These are phyloP conservation scores for Diplodia intermedia DNA, from an alignment of 2,329 filamentous ascomycete species.

Conservation along the genomic window DNA sequence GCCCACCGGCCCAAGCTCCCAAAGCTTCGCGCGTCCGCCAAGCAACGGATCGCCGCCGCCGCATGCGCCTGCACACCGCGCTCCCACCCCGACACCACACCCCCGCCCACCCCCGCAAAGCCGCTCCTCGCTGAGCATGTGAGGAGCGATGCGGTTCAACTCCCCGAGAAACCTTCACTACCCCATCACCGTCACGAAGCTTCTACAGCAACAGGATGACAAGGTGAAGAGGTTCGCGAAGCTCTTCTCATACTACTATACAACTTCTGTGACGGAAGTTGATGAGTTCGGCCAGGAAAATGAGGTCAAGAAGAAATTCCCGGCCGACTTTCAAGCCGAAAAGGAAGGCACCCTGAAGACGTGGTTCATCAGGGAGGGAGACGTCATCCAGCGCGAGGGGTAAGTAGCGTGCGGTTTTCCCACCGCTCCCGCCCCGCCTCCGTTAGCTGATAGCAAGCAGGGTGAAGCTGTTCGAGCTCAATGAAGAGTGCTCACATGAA, in stretches of 20 bases:
- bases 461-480: constrained; percentile 72
- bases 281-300: constrained; percentile 77
- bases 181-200: constrained; percentile 87
- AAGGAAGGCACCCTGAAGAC: constrained; percentile 77
- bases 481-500: constrained; percentile 90
- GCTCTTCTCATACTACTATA: constrained; percentile 87
- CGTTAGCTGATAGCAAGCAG: constrained; percentile 45
- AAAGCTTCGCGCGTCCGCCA: constrained; percentile 30
- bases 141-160: constrained; percentile 55
- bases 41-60: constrained; percentile 23
- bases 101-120: not conserved
- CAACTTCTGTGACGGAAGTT: constrained; percentile 71
- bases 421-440: not conserved
- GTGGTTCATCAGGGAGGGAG: constrained; percentile 75
- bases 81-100: constrained; percentile 1
- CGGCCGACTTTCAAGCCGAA: constrained; percentile 81
- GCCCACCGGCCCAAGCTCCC: constrained; percentile 31
- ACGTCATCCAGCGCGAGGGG: constrained; percentile 52
- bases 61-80: constrained; percentile 27
- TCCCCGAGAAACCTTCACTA: constrained; percentile 72
- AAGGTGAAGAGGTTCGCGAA: constrained; percentile 76
- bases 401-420: constrained; percentile 7
- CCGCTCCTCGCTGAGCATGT: constrained; percentile 41
- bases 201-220: constrained; percentile 79
- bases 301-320: constrained; percentile 72